phyloP scores from a whole-genome alignment of 2,329 filamentous ascomycete genomes.

The Fusarium pilosicola region DNA sequence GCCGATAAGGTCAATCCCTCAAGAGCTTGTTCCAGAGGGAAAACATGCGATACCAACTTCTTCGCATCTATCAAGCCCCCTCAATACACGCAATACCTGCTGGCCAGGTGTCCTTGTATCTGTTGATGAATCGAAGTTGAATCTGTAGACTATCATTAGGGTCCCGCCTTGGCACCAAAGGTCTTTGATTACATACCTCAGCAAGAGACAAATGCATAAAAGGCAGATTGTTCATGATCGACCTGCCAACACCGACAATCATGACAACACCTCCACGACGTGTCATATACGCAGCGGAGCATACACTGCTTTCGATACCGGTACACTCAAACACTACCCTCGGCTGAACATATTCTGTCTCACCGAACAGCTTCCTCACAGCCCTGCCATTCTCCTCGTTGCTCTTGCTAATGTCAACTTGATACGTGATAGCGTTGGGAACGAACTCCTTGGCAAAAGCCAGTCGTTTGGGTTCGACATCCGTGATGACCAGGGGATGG shows the following conservation, averaged over 20 bases:
- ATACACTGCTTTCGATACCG: constrained; percentile 70
- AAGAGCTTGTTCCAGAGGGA: constrained; percentile 68
- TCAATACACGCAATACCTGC: constrained; percentile 69
- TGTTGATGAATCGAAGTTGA: constrained; percentile 75
- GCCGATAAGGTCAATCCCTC: constrained; percentile 56
- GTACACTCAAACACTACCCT: constrained; percentile 72
- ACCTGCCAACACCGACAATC: constrained; percentile 71
- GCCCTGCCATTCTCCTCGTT: constrained; percentile 60
- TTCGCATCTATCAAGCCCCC: constrained; percentile 69
- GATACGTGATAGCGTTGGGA: constrained; percentile 64
- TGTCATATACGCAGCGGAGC: constrained; percentile 66
- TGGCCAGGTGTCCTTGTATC: constrained; percentile 77
- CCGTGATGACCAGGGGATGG: constrained; percentile 71
- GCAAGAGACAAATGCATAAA: constrained; percentile 74
- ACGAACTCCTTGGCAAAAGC: constrained; percentile 68
- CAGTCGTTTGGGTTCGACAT: constrained; percentile 66
- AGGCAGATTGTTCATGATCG: constrained; percentile 71
- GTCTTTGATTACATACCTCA: constrained; percentile 54
- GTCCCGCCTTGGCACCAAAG: not conserved
- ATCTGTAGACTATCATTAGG: constrained; percentile 51
- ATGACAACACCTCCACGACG: constrained; percentile 69
- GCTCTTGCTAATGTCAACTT: constrained; percentile 57
- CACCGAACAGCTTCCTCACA: constrained; percentile 65
- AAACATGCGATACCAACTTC: constrained; percentile 68
- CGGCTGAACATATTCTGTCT: constrained; percentile 65